Evolutionary conservation across 2,329 filamentous ascomycete genomes (phyloP), one percentile per base, ranked within the genome.

Genomic region (Aspergillus nomiae): DNA sequence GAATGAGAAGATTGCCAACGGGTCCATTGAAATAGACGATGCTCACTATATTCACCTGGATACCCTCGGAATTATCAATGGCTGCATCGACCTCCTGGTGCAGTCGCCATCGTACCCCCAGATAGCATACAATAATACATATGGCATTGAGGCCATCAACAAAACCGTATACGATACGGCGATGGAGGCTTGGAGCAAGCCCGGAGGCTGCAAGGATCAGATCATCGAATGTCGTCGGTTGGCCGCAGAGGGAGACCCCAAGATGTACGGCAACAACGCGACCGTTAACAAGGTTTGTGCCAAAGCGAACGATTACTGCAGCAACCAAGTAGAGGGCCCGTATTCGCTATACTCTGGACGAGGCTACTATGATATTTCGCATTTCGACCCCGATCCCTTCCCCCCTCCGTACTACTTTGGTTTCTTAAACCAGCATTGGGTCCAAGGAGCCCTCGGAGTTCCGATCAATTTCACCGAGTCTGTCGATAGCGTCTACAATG

Each of bases 111-210:
- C 76, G 36, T 86, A 85, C 66, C 79, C 83, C 2, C 73, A 82
- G 2, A 83, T 86, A 67, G 81, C 85, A 0, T 84, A 82, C 71
- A 85, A 87, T 72, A 88, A 88, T 65, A 86, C 85, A 2, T 89
- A 88, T 64, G 82, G 81, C n/a, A 79, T 88, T 45, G 68, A 83
- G 60, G 76, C 81, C 1, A 80, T 85, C 68, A 84, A 84, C 63
- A 70, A 83, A 54, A 80, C 80, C 5, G 72, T 80, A 6, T 83
- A 84, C 60, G 74, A 83, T 2, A 68, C 72, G n/a, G 81, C 81
- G 3, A 70, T 85, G 14, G 68, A 83, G 26, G 76, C 78, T 8
- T 81, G 82, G 62, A 78, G 78, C 56, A 75, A 76, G 8, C 73
- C 77, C 0, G 81, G 79, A 2, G 87, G 87, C 9, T 87, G 86